A percentile compares a stretch with the other conserved stretches of the same genome.
These are phyloP conservation scores for Artemisia tridentata DNA, from an alignment of 129 eudicot genomes.

Conservation along the genomic window DNA sequence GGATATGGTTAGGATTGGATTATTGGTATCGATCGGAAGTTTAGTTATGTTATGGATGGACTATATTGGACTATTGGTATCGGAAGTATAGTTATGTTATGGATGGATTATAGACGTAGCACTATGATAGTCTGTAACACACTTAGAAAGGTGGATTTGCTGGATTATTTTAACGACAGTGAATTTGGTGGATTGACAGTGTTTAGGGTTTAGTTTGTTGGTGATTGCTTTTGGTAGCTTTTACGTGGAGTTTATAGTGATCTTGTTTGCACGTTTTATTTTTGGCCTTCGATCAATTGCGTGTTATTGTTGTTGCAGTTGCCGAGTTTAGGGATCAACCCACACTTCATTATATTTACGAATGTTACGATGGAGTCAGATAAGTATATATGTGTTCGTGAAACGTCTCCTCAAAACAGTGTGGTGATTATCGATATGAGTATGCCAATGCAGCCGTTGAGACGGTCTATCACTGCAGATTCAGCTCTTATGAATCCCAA, in stretches of 20 bases:
- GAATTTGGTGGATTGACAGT: no score
- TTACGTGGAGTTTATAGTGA: neutral
- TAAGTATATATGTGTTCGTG: constrained; percentile 91
- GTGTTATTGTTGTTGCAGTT: constrained; percentile 53
- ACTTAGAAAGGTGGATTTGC: no score
- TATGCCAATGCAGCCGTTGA: constrained; percentile 91
- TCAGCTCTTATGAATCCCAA: constrained; percentile 95
- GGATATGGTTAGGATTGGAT: no score
- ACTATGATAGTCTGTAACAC: no score
- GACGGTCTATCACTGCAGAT: constrained; percentile 93
- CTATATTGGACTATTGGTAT: no score
- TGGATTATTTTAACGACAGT: no score
- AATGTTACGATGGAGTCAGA: constrained; percentile 99
- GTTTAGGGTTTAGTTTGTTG: no score
- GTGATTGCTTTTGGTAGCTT: no score
- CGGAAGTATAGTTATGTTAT: no score
- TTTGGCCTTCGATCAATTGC: neutral
- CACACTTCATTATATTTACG: constrained; percentile 87
- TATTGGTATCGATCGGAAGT: no score
- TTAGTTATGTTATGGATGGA: no score
- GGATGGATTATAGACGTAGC: no score
- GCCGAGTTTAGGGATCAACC: constrained; percentile 86
- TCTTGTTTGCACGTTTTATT: constrained; percentile 1
- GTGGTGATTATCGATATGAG: constrained; percentile 93
- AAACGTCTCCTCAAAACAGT: constrained; percentile 94